Conservation (phyloP, 768 basidiomycete species). For the Auricularia sp. region DNA sequence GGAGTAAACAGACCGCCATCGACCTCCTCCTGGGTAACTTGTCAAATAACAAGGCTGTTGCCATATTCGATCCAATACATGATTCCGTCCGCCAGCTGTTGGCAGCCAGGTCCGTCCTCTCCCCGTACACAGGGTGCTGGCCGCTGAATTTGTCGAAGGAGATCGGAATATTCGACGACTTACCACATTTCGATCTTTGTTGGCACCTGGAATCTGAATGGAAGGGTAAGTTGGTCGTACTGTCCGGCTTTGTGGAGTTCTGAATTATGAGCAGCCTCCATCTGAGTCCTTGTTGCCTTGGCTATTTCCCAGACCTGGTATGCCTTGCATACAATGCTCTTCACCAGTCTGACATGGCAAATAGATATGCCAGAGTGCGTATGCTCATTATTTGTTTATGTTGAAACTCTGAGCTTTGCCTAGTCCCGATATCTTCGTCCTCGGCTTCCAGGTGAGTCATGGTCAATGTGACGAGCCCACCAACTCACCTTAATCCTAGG, state of each 20-base stretch:
- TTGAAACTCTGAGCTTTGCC: background rate
- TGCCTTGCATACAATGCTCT: slow-evolving; percentile 5
- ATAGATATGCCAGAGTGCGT: slow-evolving; percentile 11
- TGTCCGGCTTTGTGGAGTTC: background rate
- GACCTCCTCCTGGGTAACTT: slow-evolving; percentile 98
- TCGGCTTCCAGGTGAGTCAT: slow-evolving; percentile 62
- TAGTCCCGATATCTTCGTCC: slow-evolving; percentile 81
- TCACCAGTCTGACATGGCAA: background rate
- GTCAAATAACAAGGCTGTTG: slow-evolving; percentile 75
- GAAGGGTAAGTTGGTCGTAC: slow-evolving; percentile 43
- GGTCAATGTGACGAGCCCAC: too few relatives aligned
- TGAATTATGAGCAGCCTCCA: slow-evolving; percentile 40
- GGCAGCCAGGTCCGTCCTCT: slow-evolving; percentile 45
- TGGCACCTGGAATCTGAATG: slow-evolving; percentile 97
- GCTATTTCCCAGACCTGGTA: slow-evolving; percentile 79
- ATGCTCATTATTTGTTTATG: background rate
- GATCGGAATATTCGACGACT: slow-evolving; percentile 75
- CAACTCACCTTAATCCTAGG: slow-evolving; percentile 19
- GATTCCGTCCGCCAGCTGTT: slow-evolving; percentile 72
- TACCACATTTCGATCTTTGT: slow-evolving; percentile 65
- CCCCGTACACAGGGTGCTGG: background rate
- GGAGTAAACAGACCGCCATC: slow-evolving; percentile 86
- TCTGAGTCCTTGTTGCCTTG: slow-evolving; percentile 79
- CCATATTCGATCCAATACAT: slow-evolving; percentile 89
- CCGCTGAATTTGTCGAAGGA: slow-evolving; percentile 29